phyloP scores from a whole-genome alignment of 495 filamentous ascomycete species.

The Podospora sp. region DNA sequence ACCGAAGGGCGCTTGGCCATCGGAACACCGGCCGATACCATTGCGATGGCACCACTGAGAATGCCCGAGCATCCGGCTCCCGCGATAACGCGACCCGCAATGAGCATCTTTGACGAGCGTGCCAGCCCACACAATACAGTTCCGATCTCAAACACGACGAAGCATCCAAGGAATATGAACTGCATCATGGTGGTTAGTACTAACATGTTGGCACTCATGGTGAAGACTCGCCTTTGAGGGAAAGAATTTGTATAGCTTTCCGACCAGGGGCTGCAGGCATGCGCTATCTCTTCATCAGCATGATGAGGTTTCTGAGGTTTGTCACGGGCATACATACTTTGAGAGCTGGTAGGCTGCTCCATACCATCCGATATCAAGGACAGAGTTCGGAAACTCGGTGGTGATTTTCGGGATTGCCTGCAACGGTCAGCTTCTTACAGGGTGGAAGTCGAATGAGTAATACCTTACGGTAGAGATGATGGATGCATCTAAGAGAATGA shows the following conservation, averaged over 20 bases:
- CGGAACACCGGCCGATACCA: conserved; percentile 51
- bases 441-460: not conserved
- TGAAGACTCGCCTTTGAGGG: conserved; percentile 29
- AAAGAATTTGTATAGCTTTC: conserved; percentile 49
- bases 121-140: conserved; percentile 58
- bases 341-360: conserved; percentile 38
- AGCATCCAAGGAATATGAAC: conserved; percentile 50
- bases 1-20: conserved; percentile 45
- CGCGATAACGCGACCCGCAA: conserved; percentile 57
- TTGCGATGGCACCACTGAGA: conserved; percentile 55
- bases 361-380: conserved; percentile 58
- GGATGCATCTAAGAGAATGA: conserved; percentile 6
- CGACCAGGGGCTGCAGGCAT: conserved; percentile 46
- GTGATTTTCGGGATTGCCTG: conserved; percentile 15
- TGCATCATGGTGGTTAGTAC: conserved; percentile 11
- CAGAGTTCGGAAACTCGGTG: conserved; percentile 42
- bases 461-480: conserved; percentile 13
- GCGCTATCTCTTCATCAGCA: conserved; percentile 25
- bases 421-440: not conserved
- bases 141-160: conserved; percentile 54
- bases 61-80: conserved; percentile 54
- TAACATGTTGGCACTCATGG: not conserved
- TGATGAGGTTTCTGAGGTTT: not conserved
- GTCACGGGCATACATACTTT: conserved; percentile 16
- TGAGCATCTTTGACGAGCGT: conserved; percentile 52